Evolutionary conservation across 1,284 basidiomycete species (phyloP).

Genomic region (Cerrena zonata): DNA sequence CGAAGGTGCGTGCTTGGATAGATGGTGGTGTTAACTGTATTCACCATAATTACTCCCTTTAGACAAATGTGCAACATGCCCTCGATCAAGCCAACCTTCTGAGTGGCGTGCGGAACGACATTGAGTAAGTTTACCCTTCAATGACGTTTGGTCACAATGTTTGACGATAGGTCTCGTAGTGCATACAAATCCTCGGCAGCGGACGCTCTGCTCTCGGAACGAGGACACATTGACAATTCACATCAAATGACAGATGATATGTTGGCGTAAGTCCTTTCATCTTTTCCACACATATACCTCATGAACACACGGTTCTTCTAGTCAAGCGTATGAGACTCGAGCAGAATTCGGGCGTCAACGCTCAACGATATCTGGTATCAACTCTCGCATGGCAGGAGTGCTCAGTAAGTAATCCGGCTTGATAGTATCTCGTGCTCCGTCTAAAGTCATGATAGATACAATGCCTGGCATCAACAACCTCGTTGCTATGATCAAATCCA

Average conservation of each 20-base stretch:
- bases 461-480: slow-evolving; percentile 93
- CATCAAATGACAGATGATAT: slow-evolving; percentile 94
- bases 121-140: slow-evolving; percentile 58
- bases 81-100: slow-evolving; percentile 84
- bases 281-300: slow-evolving; percentile 9
- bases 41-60: too few relatives aligned
- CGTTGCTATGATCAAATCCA: slow-evolving; percentile 85
- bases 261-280: slow-evolving; percentile 57
- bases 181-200: slow-evolving; percentile 86
- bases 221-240: slow-evolving; percentile 84
- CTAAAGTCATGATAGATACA: slow-evolving; percentile 45
- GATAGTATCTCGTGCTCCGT: not conserved
- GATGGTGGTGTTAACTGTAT: not conserved
- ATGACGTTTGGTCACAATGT: not conserved
- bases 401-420: slow-evolving; percentile 59
- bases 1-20: slow-evolving; percentile 51
- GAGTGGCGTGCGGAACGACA: slow-evolving; percentile 90
- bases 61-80: slow-evolving; percentile 80
- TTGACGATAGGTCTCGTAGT: slow-evolving; percentile 31
- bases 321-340: slow-evolving; percentile 97
- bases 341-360: slow-evolving; percentile 88
- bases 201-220: slow-evolving; percentile 83
- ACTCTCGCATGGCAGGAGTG: slow-evolving; percentile 77
- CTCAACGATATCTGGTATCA: slow-evolving; percentile 68
- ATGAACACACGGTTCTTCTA: slow-evolving; percentile 29